A percentile compares a stretch with the other conserved stretches of the same genome.
Conservation (phyloP, 768 basidiomycete genomes). For the Rhizopogon sp. region DNA sequence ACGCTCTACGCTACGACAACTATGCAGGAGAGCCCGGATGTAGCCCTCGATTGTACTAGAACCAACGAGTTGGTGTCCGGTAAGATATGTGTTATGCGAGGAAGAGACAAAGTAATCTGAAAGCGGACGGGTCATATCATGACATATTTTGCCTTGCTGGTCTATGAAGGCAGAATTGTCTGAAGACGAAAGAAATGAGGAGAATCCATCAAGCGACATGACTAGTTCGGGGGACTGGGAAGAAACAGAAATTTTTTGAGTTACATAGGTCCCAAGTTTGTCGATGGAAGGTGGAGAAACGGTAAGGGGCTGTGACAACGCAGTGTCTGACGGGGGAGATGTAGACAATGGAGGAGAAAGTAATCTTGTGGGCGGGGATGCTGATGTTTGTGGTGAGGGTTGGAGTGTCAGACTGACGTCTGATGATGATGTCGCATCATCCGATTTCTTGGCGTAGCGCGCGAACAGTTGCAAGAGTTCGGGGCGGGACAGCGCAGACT, state of each 20-base stretch:
- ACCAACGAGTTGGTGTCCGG: conserved; percentile 83
- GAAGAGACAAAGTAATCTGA: conserved; percentile 86
- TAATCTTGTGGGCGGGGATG: neutral
- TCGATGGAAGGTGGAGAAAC: neutral
- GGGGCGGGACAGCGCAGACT: conserved; percentile 31
- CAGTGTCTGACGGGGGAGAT: conserved; percentile 4
- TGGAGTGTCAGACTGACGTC: neutral
- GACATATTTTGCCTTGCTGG: conserved; percentile 49
- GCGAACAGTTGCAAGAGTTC: conserved; percentile 33
- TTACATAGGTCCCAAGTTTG: neutral
- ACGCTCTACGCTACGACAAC: conserved; percentile 95
- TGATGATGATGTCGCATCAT: neutral
- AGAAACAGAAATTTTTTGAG: neutral
- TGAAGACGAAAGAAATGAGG: conserved; percentile 72
- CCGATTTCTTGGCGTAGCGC: conserved; percentile 25
- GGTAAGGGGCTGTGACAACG: neutral
- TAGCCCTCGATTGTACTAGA: conserved; percentile 90
- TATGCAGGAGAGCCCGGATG: conserved; percentile 82
- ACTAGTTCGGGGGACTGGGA: conserved; percentile 8
- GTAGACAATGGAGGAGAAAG: neutral
- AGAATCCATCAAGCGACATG: conserved; percentile 61
- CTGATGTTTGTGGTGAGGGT: neutral
- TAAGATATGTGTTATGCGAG: conserved; percentile 90
- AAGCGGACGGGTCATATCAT: conserved; percentile 87
- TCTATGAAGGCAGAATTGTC: conserved; percentile 65